Base-by-base conservation (phyloP, 345 rosid genomes). In the Populus davidiana region DNA sequence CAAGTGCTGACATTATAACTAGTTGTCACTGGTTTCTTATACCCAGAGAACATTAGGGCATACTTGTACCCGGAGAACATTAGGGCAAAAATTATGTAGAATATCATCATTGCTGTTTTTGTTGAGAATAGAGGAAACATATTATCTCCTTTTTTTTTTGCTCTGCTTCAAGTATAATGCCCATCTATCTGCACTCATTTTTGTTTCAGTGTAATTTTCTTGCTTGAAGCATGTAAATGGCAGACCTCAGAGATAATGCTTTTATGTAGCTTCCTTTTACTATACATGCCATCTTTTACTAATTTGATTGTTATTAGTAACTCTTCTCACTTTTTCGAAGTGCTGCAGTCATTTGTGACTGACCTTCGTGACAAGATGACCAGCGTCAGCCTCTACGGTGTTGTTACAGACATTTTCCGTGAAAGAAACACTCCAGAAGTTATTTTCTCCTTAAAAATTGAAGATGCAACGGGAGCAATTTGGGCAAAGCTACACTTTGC, bases 361-460 rank as follows among this genome's bases (percentile, higher is more conserved):
- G 94, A 92, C 76, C 93, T 92, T 78, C 85, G 82, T 0, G 91
- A 89, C 84, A 96, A 91, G 91, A 96, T 93, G 91, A 85, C 89
- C 54, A 86, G 96, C 59, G 73, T 96, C 88, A 92, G 95, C 84
- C 93, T 96, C 62, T 93, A 91, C 79, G 97, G 95, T 27, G 78
- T 90, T 50, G 92, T 93, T 70, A 78, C 77, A 68, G 93, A 93
- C 47, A 73, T 89, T 14, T 78, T 49, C 62, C 66, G 84, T 73
- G 92, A 90, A 82, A 76, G 74, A 76, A 87, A 84, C n/a, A 76
- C 78, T 52, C n/a, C 76, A 59, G 85, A 83, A 72, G 80, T 88
- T 74, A 79, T 87, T 10, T 92, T 93, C 81, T 90, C 88, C 33
- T 68, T 96, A 79, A 87, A 83, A 81, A 82, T 96, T 39, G 89